Conservation (phyloP, 2,329 filamentous ascomycete species). For the Didymella keratinophila region DNA sequence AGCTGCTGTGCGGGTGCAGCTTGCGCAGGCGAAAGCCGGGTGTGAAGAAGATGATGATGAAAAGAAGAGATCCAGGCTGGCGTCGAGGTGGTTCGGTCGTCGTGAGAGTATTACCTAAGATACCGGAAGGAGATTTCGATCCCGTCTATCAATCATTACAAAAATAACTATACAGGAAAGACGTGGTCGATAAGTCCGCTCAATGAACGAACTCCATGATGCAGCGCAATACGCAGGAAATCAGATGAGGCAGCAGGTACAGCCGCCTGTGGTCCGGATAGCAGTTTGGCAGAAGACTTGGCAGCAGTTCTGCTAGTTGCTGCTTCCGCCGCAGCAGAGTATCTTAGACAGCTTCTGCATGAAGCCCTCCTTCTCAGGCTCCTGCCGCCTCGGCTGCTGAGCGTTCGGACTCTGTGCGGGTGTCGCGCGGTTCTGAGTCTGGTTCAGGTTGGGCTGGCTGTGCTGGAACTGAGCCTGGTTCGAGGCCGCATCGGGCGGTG, state of each 20-base stretch:
- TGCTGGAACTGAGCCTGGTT: slow-evolving; percentile 97
- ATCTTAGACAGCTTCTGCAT: slow-evolving; percentile 93
- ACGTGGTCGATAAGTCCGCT: slow-evolving; percentile 43
- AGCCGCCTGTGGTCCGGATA: not conserved
- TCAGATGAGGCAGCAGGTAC: slow-evolving; percentile 20
- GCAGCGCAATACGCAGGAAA: slow-evolving; percentile 39
- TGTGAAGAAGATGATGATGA: slow-evolving; percentile 34
- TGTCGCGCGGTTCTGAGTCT: slow-evolving; percentile 61
- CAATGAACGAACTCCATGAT: slow-evolving; percentile 48
- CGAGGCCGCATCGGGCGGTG: slow-evolving; percentile 80
- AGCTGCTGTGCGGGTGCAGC: slow-evolving; percentile 31
- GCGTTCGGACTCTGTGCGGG: slow-evolving; percentile 53
- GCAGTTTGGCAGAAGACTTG: not conserved
- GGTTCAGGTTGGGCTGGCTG: slow-evolving; percentile 83
- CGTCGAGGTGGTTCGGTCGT: slow-evolving; percentile 38
- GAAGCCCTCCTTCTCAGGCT: slow-evolving; percentile 73
- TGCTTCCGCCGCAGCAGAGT: slow-evolving; percentile 75
- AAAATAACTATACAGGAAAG: slow-evolving; percentile 51
- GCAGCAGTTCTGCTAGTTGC: slow-evolving; percentile 29
- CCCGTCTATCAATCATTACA: slow-evolving; percentile 53
- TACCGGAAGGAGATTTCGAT: slow-evolving; percentile 46
- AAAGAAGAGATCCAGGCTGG: slow-evolving; percentile 40
- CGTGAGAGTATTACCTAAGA: slow-evolving; percentile 47
- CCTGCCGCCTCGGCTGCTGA: slow-evolving; percentile 64
- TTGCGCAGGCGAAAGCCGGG: slow-evolving; percentile 31